Conservation (phyloP, 192 early-diverging fungal species). For the Tieghemiomyces parasiticus region DNA sequence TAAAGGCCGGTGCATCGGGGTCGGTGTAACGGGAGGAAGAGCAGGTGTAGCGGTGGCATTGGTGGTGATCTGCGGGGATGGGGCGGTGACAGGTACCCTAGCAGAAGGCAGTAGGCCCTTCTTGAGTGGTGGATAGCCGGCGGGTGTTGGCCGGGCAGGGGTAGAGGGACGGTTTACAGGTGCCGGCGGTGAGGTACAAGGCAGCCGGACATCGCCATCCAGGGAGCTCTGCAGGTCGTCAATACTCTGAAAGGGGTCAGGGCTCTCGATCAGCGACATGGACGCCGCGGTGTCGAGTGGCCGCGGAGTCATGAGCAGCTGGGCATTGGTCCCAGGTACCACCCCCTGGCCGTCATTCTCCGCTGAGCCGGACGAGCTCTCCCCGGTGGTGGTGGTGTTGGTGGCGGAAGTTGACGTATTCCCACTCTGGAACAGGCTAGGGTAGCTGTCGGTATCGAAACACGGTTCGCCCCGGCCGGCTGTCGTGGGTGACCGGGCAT, state of each 20-base stretch:
- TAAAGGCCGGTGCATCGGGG: no score
- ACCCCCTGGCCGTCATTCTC: neutral
- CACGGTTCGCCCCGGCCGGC: neutral
- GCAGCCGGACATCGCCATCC: no score
- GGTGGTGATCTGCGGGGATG: no score
- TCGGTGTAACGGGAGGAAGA: no score
- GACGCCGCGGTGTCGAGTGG: neutral
- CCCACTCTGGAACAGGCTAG: neutral
- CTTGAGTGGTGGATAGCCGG: no score
- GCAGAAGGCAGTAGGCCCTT: no score
- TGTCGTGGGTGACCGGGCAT: neutral
- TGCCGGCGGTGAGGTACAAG: no score
- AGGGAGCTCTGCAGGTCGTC: neutral
- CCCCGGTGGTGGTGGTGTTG: neutral
- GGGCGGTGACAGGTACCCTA: no score
- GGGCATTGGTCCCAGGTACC: neutral
- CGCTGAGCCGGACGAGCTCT: neutral
- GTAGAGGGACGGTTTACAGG: no score
- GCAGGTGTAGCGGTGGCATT: no score
- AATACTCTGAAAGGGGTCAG: constrained; percentile 6
- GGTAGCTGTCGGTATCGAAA: neutral
- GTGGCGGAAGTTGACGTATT: no score
- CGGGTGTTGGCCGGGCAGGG: no score
- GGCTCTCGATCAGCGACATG: neutral
- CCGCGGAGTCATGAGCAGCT: neutral